phyloP scores from a whole-genome alignment of 1,284 basidiomycete genomes.

The Hemileia vastatrix region DNA sequence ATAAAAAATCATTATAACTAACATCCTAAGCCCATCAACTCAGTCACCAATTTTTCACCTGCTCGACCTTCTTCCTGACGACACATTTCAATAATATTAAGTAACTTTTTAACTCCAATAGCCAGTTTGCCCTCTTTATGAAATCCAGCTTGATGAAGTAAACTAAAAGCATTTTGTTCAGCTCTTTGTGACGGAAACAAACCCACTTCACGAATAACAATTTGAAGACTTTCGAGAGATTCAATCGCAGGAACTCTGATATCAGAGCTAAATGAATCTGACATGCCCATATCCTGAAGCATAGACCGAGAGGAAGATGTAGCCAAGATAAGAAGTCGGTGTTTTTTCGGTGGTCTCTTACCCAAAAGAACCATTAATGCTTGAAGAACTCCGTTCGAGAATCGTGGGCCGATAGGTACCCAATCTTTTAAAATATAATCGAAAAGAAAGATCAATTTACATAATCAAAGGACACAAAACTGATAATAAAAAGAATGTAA shows the following conservation, averaged over 20 bases:
- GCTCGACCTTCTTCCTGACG: conserved; percentile 57
- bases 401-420: conserved; percentile 94
- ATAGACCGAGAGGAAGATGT: conserved; percentile 83
- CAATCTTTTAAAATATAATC: conserved; percentile 56
- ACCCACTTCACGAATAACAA: conserved; percentile 70
- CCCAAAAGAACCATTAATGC: conserved; percentile 79
- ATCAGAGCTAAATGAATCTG: conserved; percentile 80
- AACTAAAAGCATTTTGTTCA: conserved; percentile 54
- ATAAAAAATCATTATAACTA: conserved; percentile 2
- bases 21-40: conserved; percentile 31
- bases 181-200: conserved; percentile 62
- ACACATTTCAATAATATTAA: conserved; percentile 92
- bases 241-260: conserved; percentile 75
- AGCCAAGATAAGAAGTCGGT: conserved; percentile 80
- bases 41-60: conserved; percentile 44
- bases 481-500: background rate
- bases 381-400: conserved; percentile 90
- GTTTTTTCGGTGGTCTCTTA: conserved; percentile 86
- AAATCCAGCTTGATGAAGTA: conserved; percentile 69
- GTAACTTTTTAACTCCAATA: conserved; percentile 87
- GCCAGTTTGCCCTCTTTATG: conserved; percentile 55
- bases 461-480: background rate
- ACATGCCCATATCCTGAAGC: conserved; percentile 78
- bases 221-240: conserved; percentile 60
- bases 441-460: background rate